Evolutionary conservation across 1,284 basidiomycete species (phyloP).

Genomic region (Cutaneotrichosporon dermatis): DNA sequence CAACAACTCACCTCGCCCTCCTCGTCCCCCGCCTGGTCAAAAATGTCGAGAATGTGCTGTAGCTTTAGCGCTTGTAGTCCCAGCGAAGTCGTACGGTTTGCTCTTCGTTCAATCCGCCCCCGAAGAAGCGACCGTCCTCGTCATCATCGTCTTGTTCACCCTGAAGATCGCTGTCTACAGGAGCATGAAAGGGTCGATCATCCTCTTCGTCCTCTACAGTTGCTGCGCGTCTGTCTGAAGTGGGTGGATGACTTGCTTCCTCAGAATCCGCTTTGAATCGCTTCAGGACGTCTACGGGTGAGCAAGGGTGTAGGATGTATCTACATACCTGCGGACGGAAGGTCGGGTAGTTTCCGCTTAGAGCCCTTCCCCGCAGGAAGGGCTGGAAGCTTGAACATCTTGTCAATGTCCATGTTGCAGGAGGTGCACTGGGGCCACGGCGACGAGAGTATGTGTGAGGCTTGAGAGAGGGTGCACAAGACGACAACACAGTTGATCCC

Average conservation of each 20-base stretch:
- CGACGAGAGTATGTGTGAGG: no score
- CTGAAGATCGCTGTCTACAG: background rate
- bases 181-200: background rate
- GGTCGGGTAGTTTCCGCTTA: constrained; percentile 77
- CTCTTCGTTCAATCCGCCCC: constrained; percentile 79
- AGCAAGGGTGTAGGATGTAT: background rate
- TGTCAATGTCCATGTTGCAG: constrained; percentile 43
- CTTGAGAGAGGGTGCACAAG: no score
- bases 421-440: no score
- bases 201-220: background rate
- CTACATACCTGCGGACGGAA: constrained; percentile 58
- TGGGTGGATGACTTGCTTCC: background rate
- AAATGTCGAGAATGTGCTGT: constrained; percentile 63
- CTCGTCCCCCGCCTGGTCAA: constrained; percentile 60
- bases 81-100: constrained; percentile 68
- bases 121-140: constrained; percentile 89
- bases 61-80: background rate
- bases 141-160: constrained; percentile 63
- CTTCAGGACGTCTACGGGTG: constrained; percentile 9
- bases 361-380: constrained; percentile 51
- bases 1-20: constrained; percentile 59
- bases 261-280: constrained; percentile 9
- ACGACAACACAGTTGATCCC: no score
- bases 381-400: constrained; percentile 46
- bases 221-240: background rate